Evolutionary conservation across 2,329 filamentous ascomycete species (phyloP).

Genomic region (Gnomoniopsis smithogilvyi): DNA sequence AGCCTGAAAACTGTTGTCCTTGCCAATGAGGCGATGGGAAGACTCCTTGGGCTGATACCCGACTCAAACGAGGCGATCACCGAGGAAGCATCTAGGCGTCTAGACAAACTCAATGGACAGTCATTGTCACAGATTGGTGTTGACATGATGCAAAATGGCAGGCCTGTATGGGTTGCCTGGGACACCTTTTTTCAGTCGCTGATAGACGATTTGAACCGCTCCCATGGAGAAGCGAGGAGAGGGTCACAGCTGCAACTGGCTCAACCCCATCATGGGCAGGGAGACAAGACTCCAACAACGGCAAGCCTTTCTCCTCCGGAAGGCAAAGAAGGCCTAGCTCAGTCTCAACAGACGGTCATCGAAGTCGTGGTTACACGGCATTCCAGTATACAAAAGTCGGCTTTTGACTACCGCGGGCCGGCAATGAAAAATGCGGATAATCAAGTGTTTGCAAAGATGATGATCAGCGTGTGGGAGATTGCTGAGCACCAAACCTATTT

Average conservation of each 20-base stretch:
- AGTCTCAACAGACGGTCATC: constrained; percentile 49
- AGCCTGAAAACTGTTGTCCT: constrained; percentile 66
- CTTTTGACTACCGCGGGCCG: constrained; percentile 28
- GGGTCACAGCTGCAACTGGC: constrained; percentile 17
- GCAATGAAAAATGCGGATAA: constrained; percentile 35
- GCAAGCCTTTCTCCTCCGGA: not conserved
- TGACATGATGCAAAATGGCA: constrained; percentile 68
- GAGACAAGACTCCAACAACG: constrained; percentile 5
- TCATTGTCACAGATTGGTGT: constrained; percentile 68
- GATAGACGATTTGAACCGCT: constrained; percentile 37
- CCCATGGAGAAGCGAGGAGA: not conserved
- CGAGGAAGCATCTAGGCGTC: constrained; percentile 40
- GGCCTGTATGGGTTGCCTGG: constrained; percentile 57
- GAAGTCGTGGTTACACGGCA: constrained; percentile 64
- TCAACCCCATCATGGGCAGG: not conserved
- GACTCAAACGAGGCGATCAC: constrained; percentile 35
- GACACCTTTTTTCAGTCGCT: constrained; percentile 56
- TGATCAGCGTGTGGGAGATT: constrained; percentile 70
- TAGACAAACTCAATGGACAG: constrained; percentile 62
- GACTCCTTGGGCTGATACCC: constrained; percentile 58
- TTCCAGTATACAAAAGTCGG: constrained; percentile 36
- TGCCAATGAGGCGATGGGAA: constrained; percentile 73
- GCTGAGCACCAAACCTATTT: constrained; percentile 67
- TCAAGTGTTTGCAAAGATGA: constrained; percentile 66
- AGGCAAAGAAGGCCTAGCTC: constrained; percentile 18